These are phyloP conservation scores for Epichloe amarillans DNA, from an alignment of 2,329 filamentous ascomycete genomes.

Conservation along the genomic window DNA sequence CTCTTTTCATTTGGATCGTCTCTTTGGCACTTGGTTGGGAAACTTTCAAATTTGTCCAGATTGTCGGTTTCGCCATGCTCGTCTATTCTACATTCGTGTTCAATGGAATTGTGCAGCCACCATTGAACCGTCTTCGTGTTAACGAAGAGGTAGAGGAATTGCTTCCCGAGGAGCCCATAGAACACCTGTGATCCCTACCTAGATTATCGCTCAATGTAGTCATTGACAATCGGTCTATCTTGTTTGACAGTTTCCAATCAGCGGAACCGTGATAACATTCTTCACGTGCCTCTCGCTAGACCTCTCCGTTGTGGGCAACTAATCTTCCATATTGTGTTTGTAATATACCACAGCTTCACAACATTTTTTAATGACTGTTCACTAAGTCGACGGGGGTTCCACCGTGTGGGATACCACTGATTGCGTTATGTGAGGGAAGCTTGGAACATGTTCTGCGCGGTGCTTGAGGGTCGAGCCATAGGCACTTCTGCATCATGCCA, in stretches of 20 bases:
- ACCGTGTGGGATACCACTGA: no score
- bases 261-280: no score
- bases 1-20: constrained; percentile 95
- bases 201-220: not conserved
- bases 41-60: constrained; percentile 93
- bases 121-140: constrained; percentile 53
- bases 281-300: no score
- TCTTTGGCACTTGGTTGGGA: constrained; percentile 92
- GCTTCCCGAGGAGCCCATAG: constrained; percentile 72
- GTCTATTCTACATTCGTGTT: constrained; percentile 97
- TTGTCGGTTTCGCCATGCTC: constrained; percentile 72
- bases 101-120: constrained; percentile 83
- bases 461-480: no score
- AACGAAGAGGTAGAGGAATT: constrained; percentile 47
- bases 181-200: constrained; percentile 37
- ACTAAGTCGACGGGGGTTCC: no score
- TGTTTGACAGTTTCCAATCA: not conserved
- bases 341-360: no score
- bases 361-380: no score
- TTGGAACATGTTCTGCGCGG: no score
- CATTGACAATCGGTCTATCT: not conserved
- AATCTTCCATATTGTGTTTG: no score
- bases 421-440: no score
- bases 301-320: no score
- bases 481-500: no score